Percentiles rank a stretch among this genome's conserved stretches.
Conservation (phyloP, 768 basidiomycete genomes). For the Sporobolomyces pararoseus region DNA sequence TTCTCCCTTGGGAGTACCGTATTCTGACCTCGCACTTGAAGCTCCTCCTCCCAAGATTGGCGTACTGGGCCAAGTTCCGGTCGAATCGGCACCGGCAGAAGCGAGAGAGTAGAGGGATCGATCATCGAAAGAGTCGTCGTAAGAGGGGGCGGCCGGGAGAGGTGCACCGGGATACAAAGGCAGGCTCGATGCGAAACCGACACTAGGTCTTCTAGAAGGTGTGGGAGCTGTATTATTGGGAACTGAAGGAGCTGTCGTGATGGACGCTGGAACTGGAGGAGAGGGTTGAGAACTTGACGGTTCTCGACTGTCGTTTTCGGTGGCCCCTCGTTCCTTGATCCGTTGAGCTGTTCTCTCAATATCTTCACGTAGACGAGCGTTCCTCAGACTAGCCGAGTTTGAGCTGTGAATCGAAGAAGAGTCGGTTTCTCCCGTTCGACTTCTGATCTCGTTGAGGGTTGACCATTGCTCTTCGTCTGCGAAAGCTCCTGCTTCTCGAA, state of each 20-base stretch:
- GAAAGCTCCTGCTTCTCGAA: conserved; percentile 24
- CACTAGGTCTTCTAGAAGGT: background rate
- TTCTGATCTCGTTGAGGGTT: background rate
- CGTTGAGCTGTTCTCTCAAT: conserved; percentile 31
- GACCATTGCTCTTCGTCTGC: background rate
- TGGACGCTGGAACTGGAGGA: background rate
- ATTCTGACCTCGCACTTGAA: conserved; percentile 19
- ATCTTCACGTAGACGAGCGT: conserved; percentile 28
- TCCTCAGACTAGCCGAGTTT: conserved; percentile 12
- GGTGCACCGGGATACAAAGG: conserved; percentile 25
- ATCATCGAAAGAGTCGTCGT: conserved; percentile 13
- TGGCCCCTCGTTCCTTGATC: conserved; percentile 17
- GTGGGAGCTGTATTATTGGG: background rate
- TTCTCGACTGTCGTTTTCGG: conserved; percentile 4
- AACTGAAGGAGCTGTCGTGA: background rate
- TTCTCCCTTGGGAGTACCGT: background rate
- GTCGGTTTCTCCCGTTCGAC: conserved; percentile 5
- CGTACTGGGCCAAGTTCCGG: background rate
- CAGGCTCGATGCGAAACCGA: conserved; percentile 8
- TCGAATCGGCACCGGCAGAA: background rate
- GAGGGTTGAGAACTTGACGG: background rate
- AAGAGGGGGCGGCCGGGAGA: background rate
- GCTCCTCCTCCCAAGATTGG: background rate
- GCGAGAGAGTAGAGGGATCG: conserved; percentile 25
- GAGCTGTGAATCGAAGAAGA: conserved; percentile 6